Evolutionary conservation across 2,329 filamentous ascomycete genomes (phyloP), one percentile per base, ranked within the genome.

Genomic region (Curvularia lunata): DNA sequence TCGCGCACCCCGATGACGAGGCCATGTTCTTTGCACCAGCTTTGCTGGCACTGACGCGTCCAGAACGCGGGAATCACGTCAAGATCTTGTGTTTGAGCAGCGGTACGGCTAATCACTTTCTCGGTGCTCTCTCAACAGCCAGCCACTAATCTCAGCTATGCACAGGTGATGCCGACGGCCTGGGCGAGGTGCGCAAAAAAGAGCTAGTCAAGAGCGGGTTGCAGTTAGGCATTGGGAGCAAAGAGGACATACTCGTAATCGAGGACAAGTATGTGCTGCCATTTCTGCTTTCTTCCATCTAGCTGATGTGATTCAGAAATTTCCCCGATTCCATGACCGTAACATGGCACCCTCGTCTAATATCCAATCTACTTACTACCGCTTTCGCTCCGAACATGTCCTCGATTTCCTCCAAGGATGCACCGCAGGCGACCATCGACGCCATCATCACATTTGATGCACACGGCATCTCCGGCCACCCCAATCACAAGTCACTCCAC

Each of bases 21-120:
- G 95, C 94, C 77, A 99, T 99, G 95, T 99, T 99, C 83, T 99
- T 99, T 79, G 88, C 92, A 62, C 95, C 95, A 0, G 91, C 92
- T 0, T 83, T 98, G 13, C 84, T 96, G 68, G 88, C 91, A n/a
- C 85, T 99, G 56, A 94, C 92, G 18, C 83, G 85, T 13, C 91
- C 92, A 4, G 86, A 88, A 58, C 83, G 89, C 19, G 90, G 91
- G 4, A 98, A 99, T 78, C 92, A 96, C 74, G 85, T 99, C 72
- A 95, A 96, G 79, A 96, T 99, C 62, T 80, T 98, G 54, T 99
- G 95, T 79, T 81, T 99, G 63, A 96, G 91, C 78, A 94, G 88
- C 65, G 93, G 91, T 88, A 79, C 43, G 77, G 23, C 45, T 10
- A 18, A 21, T 18, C 38, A 21, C n/a, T 21, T 8, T 48, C 30